Evolutionary conservation across 345 rosid genomes (phyloP).

Genomic region (Populus alba): DNA sequence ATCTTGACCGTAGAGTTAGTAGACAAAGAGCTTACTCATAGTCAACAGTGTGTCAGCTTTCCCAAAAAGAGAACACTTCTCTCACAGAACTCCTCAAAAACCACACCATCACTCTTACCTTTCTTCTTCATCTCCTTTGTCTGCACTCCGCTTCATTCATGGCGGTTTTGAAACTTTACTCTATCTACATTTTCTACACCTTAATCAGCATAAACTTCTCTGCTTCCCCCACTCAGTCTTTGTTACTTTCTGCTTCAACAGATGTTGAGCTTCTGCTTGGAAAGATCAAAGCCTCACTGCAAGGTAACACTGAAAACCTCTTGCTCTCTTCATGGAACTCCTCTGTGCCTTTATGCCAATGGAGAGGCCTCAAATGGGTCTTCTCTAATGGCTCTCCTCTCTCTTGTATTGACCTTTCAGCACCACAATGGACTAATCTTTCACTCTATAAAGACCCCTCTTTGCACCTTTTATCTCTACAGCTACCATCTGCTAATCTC

Average conservation of each 20-base stretch:
- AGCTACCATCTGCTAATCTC: constrained; percentile 96
- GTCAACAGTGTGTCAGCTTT: constrained; percentile 61
- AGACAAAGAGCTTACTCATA: constrained; percentile 28
- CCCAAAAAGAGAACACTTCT: constrained; percentile 34
- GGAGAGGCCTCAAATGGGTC: constrained; percentile 98
- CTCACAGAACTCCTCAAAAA: constrained; percentile 31
- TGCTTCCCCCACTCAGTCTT: constrained; percentile 4
- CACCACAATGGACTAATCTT: constrained; percentile 64
- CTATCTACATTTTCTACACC: constrained; percentile 34
- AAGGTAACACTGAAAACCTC: constrained; percentile 73
- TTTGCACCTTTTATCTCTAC: constrained; percentile 71
- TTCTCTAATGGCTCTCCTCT: constrained; percentile 60
- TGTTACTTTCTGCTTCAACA: constrained; percentile 31
- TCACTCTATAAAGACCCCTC: constrained; percentile 72
- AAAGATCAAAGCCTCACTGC: constrained; percentile 71
- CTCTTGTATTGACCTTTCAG: constrained; percentile 55
- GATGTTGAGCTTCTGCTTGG: constrained; percentile 74
- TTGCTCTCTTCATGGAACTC: constrained; percentile 93
- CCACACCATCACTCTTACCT: constrained; percentile 16
- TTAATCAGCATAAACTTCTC: constrained; percentile 19
- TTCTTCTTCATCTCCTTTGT: constrained; percentile 16
- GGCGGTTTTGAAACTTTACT: constrained; percentile 48
- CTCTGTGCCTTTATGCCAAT: constrained; percentile 83
- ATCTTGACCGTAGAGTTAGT: constrained; percentile 46
- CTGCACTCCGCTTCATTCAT: constrained; percentile 40